Base-by-base conservation (phyloP, 2,329 filamentous ascomycete species). In the Fusarium duplospermum region DNA sequence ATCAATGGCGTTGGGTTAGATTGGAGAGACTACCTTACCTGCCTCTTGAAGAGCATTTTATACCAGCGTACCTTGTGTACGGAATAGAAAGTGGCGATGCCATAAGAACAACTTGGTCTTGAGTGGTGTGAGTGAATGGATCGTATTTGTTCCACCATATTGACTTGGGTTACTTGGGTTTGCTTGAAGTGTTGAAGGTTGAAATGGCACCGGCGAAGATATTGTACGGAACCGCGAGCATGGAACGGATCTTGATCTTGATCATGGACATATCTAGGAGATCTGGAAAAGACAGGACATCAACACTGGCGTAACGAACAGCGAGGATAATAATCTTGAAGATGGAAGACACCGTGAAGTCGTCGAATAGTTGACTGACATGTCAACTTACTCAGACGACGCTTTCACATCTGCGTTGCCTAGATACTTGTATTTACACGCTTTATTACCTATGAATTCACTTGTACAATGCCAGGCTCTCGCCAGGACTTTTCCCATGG, bases 1-100 rank as follows among this genome's bases (percentile, higher is more conserved):
- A 74, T 76, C 60, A 78, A 57, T 58, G 77, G 77, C 77, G 77
- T 78, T 78, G 57, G 75, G 70, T 71, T 76, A 78, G 75, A 78
- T 62, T 72, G 74, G 69, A 71, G 67, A 69, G 33, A 64, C 36
- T 52, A 70, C 60, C 57, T 72, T 52, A 70, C 60, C 57, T 72
- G 38, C 29, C 62, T 70, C 31, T 73, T 68, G 62, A 33, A 59
- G 35, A 57, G 60, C 35, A 66, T 52, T 73, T 72, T 72, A 70
- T 71, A 68, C 66, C 64, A 71, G 22, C 61, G 72, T 71, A 71
- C 58, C 42, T 62, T 27, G 45, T 42, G 29, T 62, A 33, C 61
- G 52, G 20, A 62, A 40, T 42, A 47, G 18, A 72, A 27, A 60
- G 54, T 52, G 27, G 58, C 58, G 11, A 61, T 62, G 42, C 31